Percentiles rank a stretch among this genome's conserved stretches.
These are phyloP conservation scores for Lodderomyces orthopsilosis DNA, from an alignment of 1,139 yeast species.

Conservation along the genomic window DNA sequence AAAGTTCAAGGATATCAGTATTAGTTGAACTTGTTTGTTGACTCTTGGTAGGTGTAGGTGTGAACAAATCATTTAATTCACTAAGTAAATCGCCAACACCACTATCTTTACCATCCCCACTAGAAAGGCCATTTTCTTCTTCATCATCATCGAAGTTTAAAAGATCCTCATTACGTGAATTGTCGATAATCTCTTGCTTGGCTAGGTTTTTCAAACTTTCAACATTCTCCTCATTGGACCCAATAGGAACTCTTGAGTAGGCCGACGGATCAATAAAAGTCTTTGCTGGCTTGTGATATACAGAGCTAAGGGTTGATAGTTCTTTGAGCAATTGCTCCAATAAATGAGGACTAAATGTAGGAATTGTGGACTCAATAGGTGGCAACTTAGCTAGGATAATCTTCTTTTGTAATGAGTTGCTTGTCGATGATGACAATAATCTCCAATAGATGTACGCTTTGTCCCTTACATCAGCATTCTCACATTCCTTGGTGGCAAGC, in stretches of 20 bases:
- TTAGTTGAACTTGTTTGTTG: conserved; percentile 17
- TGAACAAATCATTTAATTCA: conserved; percentile 68
- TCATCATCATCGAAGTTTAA: conserved; percentile 76
- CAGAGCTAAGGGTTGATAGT: conserved; percentile 82
- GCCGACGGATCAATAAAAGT: conserved; percentile 52
- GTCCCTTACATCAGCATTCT: conserved; percentile 91
- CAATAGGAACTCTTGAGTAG: conserved; percentile 29
- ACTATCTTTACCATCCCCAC: conserved; percentile 11
- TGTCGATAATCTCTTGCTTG: conserved; percentile 67
- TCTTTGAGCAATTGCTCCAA: conserved; percentile 70
- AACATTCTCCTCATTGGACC: conserved; percentile 28
- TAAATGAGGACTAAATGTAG: conserved; percentile 64
- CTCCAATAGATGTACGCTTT: conserved; percentile 96
- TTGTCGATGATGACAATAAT: conserved; percentile 57
- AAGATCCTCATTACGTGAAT: conserved; percentile 73
- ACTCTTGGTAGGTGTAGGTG: conserved; percentile 8
- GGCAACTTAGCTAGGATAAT: conserved; percentile 66
- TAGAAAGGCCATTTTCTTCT: conserved; percentile 21
- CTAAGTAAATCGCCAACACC: conserved; percentile 43
- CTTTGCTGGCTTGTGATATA: conserved; percentile 80
- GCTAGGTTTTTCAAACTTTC: conserved; percentile 81
- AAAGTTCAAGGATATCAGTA: conserved; percentile 45
- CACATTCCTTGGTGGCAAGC: conserved; percentile 74
- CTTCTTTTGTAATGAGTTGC: conserved; percentile 46
- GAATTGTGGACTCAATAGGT: conserved; percentile 67